phyloP scores from a whole-genome alignment of 1,284 basidiomycete species.

The Cutaneotrichosporon sp. region DNA sequence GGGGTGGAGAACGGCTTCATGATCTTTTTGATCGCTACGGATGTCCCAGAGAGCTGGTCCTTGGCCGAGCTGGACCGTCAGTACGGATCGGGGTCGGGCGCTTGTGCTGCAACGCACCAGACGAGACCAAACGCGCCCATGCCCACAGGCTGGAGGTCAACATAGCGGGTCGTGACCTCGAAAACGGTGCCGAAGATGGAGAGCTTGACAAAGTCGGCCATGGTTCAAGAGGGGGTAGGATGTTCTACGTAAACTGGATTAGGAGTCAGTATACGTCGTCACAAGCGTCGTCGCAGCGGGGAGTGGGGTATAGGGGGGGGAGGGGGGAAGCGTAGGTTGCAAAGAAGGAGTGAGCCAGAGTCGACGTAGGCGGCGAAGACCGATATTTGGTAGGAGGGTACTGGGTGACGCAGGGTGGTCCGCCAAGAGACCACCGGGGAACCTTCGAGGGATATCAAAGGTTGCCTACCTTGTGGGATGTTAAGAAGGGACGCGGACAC shows the following conservation, averaged over 20 bases:
- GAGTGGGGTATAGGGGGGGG: too few species aligned
- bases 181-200: constrained; percentile 86
- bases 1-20: constrained; percentile 98
- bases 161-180: constrained; percentile 95
- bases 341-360: too few species aligned
- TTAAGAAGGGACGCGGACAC: too few species aligned
- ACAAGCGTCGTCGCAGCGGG: too few species aligned
- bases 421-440: too few species aligned
- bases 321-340: too few species aligned
- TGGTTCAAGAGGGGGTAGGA: constrained; percentile 11
- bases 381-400: too few species aligned
- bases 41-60: constrained; percentile 90
- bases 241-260: neutral
- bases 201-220: constrained; percentile 82
- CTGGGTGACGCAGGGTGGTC: too few species aligned
- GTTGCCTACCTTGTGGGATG: too few species aligned
- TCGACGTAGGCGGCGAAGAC: neutral
- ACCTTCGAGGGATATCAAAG: too few species aligned
- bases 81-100: neutral
- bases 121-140: constrained; percentile 98
- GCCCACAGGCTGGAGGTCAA: constrained; percentile 98
- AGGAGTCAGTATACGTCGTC: neutral
- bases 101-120: constrained; percentile 58
- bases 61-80: constrained; percentile 72
- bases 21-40: constrained; percentile 98